Base-by-base conservation (phyloP, 306 rosid genomes). In the Glycine latifolia region DNA sequence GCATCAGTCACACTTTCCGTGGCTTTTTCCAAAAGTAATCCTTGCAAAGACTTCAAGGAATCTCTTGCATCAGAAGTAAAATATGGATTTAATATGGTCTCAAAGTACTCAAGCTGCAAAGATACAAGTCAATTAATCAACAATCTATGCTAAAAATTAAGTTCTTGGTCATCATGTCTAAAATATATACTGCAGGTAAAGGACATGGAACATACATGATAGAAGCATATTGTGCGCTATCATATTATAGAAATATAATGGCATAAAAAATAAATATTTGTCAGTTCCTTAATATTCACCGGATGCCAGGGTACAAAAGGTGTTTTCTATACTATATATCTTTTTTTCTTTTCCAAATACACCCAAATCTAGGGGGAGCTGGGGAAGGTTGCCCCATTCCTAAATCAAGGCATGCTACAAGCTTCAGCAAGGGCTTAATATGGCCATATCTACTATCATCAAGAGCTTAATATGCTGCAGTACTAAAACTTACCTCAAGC, bases 91-190 rank as follows among this genome's bases (percentile, higher is more conserved):
- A 96, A 91, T 85, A 96, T 90, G 35, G 91, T 91, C 94, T 96
- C 98, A 0, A 91, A 93, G 89, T 96, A 96, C 81, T 96, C 99
- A 83, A 96, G 99, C 99, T 96, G 97, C 91, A 87, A 75, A 67
- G 67, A 77, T 80, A 81, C 81, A 83, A 65, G 58, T 14, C 53
- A 67, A 73, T 67, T 44, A 69, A 80, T 82, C 87, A 86, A 71
- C 53, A 76, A 44, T 75, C 71, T 39, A 26, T 3, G 46, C 46
- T 37, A 15, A 13, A 71, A 55, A 35, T 71, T 43, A 75, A 83
- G 58, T 10, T 26, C 31, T 26, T 7, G 71, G 70, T 39, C 62
- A 63, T 73, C 6, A 61, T 55, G 35, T 49, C 56, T 46, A 74
- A 78, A 26, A 71, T 63, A 79, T 60, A 58, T 10, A 58, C 35